Conservation (phyloP, 352 stramenopile species). For the Globisporangium irregulare region DNA sequence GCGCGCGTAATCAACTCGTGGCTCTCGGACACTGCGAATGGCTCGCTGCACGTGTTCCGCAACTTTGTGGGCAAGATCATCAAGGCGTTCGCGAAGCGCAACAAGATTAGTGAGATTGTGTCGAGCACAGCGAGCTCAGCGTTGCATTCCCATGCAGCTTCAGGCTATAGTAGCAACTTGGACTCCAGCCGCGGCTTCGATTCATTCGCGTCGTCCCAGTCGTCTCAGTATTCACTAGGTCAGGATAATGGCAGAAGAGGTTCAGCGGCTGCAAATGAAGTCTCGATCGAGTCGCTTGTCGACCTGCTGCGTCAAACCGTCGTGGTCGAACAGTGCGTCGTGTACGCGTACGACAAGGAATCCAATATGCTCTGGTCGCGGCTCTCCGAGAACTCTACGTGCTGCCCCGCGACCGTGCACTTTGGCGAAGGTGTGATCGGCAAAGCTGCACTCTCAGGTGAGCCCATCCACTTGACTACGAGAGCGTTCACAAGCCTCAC, state of each 20-base stretch:
- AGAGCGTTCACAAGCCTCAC: slow-evolving; percentile 9
- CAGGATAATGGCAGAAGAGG: not conserved
- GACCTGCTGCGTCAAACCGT: slow-evolving; percentile 53
- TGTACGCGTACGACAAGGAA: slow-evolving; percentile 59
- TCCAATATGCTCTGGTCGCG: slow-evolving; percentile 49
- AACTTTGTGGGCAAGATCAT: slow-evolving; percentile 59
- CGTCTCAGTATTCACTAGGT: not conserved
- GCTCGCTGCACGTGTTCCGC: slow-evolving; percentile 59
- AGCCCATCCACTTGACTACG: slow-evolving; percentile 32
- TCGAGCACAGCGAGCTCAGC: slow-evolving; percentile 9
- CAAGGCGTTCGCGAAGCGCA: slow-evolving; percentile 38
- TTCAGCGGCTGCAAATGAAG: slow-evolving; percentile 21
- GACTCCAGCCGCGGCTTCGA: not conserved
- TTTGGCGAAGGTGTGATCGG: slow-evolving; percentile 60
- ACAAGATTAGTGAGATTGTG: slow-evolving; percentile 29
- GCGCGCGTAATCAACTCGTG: slow-evolving; percentile 34
- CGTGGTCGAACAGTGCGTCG: slow-evolving; percentile 46
- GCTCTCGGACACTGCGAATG: slow-evolving; percentile 31
- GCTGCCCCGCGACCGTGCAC: slow-evolving; percentile 34
- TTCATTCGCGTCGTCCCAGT: not conserved
- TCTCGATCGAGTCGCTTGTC: slow-evolving; percentile 37
- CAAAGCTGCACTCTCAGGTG: slow-evolving; percentile 21
- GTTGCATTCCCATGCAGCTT: not conserved
- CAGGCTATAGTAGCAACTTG: not conserved
- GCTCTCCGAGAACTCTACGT: slow-evolving; percentile 25